Conservation (phyloP, 441 rosid genomes). For the Manihot esculenta region DNA sequence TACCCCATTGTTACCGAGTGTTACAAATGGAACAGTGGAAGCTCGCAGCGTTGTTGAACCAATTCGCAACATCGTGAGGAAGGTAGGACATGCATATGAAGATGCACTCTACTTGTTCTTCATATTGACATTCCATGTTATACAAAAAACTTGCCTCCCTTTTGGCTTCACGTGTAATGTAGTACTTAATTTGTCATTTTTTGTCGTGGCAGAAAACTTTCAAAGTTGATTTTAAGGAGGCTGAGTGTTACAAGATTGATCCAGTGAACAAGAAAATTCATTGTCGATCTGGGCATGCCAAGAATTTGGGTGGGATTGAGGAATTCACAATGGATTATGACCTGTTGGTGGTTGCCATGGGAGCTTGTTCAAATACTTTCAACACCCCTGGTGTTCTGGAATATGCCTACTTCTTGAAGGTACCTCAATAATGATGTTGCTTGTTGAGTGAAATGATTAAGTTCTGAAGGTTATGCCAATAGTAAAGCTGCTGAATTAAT, state of each 20-base stretch:
- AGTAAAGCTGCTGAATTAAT: constrained; percentile 4
- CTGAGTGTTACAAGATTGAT: constrained; percentile 84
- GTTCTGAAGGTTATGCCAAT: constrained; percentile 1
- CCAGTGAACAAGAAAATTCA: constrained; percentile 61
- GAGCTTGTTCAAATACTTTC: constrained; percentile 88
- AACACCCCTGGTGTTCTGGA: constrained; percentile 90
- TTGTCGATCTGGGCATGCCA: constrained; percentile 53
- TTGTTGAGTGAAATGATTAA: not conserved
- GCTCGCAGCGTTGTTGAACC: constrained; percentile 76
- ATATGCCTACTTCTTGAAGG: constrained; percentile 86
- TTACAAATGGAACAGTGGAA: constrained; percentile 89
- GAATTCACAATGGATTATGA: constrained; percentile 79
- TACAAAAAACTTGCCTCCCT: too few species aligned
- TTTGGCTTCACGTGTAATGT: too few species aligned
- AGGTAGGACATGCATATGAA: constrained; percentile 38
- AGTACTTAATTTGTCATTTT: not conserved
- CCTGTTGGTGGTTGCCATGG: constrained; percentile 79
- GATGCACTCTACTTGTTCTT: not conserved
- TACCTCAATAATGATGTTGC: constrained; percentile 18
- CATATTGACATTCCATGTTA: too few species aligned
- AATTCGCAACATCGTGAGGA: constrained; percentile 70
- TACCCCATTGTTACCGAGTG: constrained; percentile 86
- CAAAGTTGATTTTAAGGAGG: constrained; percentile 63
- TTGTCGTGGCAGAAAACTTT: constrained; percentile 56
- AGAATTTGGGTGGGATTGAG: constrained; percentile 40